These are phyloP conservation scores for Auricularia heimuer DNA, from an alignment of 768 basidiomycete species.

Conservation along the genomic window DNA sequence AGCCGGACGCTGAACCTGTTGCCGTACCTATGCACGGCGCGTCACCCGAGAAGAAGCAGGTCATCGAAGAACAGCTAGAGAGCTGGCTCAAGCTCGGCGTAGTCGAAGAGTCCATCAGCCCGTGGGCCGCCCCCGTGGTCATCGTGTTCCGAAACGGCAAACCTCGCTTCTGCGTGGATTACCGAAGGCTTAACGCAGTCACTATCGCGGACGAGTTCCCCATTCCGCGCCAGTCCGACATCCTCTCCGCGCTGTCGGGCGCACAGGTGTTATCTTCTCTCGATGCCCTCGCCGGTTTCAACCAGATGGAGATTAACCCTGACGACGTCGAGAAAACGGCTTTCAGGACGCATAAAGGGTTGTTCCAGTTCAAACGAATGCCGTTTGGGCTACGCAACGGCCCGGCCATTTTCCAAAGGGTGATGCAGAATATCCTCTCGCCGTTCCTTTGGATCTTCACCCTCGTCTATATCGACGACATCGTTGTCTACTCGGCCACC, in stretches of 20 bases:
- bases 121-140: conserved; percentile 24
- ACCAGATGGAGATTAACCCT: conserved; percentile 24
- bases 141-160: conserved; percentile 30
- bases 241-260: conserved; percentile 22
- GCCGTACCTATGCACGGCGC: conserved; percentile 4
- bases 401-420: conserved; percentile 21
- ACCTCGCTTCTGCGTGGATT: conserved; percentile 17
- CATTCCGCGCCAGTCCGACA: conserved; percentile 19
- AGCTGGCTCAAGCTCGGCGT: conserved; percentile 26
- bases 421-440: too few relatives aligned
- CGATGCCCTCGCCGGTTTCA: conserved; percentile 31
- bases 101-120: conserved; percentile 31
- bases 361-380: conserved; percentile 33
- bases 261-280: conserved; percentile 24
- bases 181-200: conserved; percentile 13
- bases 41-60: not conserved
- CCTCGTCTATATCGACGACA: conserved; percentile 15
- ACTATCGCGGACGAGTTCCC: conserved; percentile 22
- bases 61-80: conserved; percentile 22
- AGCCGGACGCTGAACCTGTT: conserved; percentile 13
- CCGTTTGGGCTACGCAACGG: conserved; percentile 27
- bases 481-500: conserved; percentile 23
- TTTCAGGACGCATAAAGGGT: conserved; percentile 29
- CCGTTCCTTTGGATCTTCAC: too few relatives aligned
- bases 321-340: conserved; percentile 26